phyloP scores from a whole-genome alignment of 805 yeast genomes.

The Saturnispora sanitii region DNA sequence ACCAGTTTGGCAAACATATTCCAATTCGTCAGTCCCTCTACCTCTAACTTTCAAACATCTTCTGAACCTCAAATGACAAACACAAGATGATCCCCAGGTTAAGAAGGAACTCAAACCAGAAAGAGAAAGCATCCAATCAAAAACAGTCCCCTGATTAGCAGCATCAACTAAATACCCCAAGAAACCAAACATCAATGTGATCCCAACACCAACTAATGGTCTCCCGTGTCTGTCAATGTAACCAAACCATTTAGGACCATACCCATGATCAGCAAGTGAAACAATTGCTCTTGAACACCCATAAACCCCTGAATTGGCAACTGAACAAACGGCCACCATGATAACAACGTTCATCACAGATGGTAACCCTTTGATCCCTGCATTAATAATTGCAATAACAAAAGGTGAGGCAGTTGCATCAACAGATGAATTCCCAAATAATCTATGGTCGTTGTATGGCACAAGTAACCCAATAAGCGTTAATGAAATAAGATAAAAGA shows the following conservation, averaged over 20 bases:
- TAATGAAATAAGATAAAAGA: conserved; percentile 44
- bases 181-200: conserved; percentile 44
- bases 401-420: conserved; percentile 64
- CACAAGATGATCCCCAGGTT: conserved; percentile 70
- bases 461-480: conserved; percentile 42
- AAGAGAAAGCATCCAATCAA: conserved; percentile 65
- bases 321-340: conserved; percentile 61
- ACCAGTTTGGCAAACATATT: conserved; percentile 61
- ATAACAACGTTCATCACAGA: conserved; percentile 69
- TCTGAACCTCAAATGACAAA: conserved; percentile 63
- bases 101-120: conserved; percentile 67
- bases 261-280: conserved; percentile 60
- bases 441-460: conserved; percentile 40
- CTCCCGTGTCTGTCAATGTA: conserved; percentile 72
- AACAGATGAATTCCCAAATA: conserved; percentile 36
- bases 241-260: conserved; percentile 51
- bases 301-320: conserved; percentile 66
- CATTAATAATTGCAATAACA: conserved; percentile 57
- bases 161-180: conserved; percentile 57
- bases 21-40: conserved; percentile 55
- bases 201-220: conserved; percentile 58
- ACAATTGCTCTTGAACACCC: conserved; percentile 62
- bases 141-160: conserved; percentile 43
- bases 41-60: conserved; percentile 56
- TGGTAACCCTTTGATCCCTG: conserved; percentile 57